Evolutionary conservation across 1,284 basidiomycete genomes (phyloP).

Genomic region (Leccinum ponderosum): DNA sequence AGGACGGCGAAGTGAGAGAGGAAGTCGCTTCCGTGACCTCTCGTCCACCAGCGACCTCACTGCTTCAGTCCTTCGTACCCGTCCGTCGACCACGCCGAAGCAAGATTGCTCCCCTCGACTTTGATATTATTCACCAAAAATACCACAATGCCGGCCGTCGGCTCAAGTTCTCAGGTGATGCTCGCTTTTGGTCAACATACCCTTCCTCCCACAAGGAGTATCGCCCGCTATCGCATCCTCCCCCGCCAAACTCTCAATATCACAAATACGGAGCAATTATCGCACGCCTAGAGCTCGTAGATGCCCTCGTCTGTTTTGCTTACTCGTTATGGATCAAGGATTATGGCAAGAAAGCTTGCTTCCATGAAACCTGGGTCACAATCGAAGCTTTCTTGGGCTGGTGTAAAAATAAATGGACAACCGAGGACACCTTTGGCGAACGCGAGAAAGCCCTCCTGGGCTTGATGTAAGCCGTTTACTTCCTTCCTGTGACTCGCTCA

Average conservation of each 20-base stretch:
- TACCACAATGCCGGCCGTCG: slow-evolving; percentile 62
- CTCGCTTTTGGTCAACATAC: slow-evolving; percentile 71
- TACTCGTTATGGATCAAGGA: slow-evolving; percentile 75
- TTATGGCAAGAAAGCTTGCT: slow-evolving; percentile 49
- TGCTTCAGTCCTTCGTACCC: slow-evolving; percentile 50
- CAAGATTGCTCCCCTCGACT: slow-evolving; percentile 43
- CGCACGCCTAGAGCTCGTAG: slow-evolving; percentile 71
- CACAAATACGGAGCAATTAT: slow-evolving; percentile 70
- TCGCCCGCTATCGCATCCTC: slow-evolving; percentile 59
- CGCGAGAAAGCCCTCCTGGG: slow-evolving; percentile 73
- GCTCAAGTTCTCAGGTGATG: slow-evolving; percentile 76
- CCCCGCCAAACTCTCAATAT: slow-evolving; percentile 61
- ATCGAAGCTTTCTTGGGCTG: slow-evolving; percentile 63
- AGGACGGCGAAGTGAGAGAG: slow-evolving; percentile 59
- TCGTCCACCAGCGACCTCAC: slow-evolving; percentile 32
- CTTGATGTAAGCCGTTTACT: slow-evolving; percentile 60
- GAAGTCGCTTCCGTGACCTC: slow-evolving; percentile 31
- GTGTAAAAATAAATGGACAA: slow-evolving; percentile 67
- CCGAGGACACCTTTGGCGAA: slow-evolving; percentile 60
- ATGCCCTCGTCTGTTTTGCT: slow-evolving; percentile 71
- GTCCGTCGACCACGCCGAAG: slow-evolving; percentile 66
- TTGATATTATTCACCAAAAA: slow-evolving; percentile 58
- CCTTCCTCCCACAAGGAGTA: slow-evolving; percentile 63
- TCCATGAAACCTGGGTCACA: slow-evolving; percentile 59
- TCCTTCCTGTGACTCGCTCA: slow-evolving; percentile 31